Evolutionary conservation across 331 rosid species (phyloP).

Genomic region (Telfairia occidentalis): DNA sequence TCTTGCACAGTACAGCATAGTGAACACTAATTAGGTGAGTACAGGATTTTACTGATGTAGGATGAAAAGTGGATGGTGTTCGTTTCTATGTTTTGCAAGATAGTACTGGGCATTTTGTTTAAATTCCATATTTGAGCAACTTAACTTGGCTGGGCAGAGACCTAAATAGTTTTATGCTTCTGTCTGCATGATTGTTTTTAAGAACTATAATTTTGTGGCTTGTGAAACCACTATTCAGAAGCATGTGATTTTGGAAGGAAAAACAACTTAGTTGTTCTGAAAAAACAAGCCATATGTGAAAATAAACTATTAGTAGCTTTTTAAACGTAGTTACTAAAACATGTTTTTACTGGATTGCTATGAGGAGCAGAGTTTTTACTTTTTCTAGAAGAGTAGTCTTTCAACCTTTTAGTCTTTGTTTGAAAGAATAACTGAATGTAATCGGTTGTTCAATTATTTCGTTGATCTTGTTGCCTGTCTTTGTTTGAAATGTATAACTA

Average conservation of each 20-base stretch:
- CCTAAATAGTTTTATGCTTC: neutral
- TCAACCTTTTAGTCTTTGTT: neutral
- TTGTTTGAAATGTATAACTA: neutral
- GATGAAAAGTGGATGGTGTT: neutral
- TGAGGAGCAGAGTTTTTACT: neutral
- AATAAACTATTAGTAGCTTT: neutral
- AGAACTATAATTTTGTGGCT: neutral
- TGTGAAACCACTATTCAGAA: neutral
- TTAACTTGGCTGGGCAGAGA: neutral
- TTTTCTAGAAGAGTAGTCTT: neutral
- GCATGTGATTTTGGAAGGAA: neutral
- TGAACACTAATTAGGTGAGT: neutral
- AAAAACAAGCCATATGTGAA: neutral
- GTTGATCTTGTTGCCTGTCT: neutral
- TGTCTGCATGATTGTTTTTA: neutral
- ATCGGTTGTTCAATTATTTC: neutral
- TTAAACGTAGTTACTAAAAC: neutral
- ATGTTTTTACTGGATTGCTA: neutral
- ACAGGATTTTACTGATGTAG: neutral
- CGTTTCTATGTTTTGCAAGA: neutral
- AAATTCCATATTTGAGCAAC: neutral
- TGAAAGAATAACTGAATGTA: neutral
- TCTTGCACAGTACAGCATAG: too few species aligned
- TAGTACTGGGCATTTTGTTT: neutral
- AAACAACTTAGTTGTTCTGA: neutral